Base-by-base conservation (phyloP, 2,329 filamentous ascomycete species). In the Sordariomycetes sp. region DNA sequence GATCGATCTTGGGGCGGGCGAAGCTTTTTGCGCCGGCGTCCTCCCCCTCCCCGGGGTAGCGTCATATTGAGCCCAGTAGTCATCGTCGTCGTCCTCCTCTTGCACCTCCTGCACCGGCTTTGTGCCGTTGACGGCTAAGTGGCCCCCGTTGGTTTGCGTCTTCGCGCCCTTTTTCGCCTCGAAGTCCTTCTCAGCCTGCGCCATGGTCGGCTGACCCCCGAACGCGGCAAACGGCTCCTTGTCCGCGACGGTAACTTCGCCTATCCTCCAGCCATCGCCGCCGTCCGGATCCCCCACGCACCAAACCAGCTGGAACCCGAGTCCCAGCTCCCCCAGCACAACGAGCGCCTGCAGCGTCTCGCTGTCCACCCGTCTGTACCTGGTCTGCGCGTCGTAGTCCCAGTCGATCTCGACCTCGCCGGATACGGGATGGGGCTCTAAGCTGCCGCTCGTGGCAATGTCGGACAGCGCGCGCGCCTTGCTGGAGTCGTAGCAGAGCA, bases 61-160 rank as follows among this genome's bases (percentile, higher is more conserved):
- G 51, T 86, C 82, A 53, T 90, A 88, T 40, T 76, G 72, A 21
- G 75, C 80, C 84, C 84, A 90, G 55, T 90, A 90, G 45, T 79
- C 79, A 43, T 85, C 82, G 40, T 86, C 80, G 16, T 82, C 79
- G 0, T 77, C 76, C 1, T 79, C 73, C 1, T 68, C 60, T 1
- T 50, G 47, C 7, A 45, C 44, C 8, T 42, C 36, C 8, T 8
- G 19, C 12, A 20, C 30, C 34, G 8, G 9, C 25, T 9, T 40
- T 38, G 2, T 35, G 32, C 14, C 21, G 35, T 11, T 43, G 21
- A 15, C 40, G 35, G 27, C 40, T 37, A 44, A 23, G 33, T 42
- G 21, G 32, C 41, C 16, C 38, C 35, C 9, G 20, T 27, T 17
- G 14, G 33, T 37, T 25, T 30, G 12, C 18, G 26, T 35, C 21